These are phyloP conservation scores for Huiozyma naganishii DNA, from an alignment of 805 yeast species.

Conservation along the genomic window DNA sequence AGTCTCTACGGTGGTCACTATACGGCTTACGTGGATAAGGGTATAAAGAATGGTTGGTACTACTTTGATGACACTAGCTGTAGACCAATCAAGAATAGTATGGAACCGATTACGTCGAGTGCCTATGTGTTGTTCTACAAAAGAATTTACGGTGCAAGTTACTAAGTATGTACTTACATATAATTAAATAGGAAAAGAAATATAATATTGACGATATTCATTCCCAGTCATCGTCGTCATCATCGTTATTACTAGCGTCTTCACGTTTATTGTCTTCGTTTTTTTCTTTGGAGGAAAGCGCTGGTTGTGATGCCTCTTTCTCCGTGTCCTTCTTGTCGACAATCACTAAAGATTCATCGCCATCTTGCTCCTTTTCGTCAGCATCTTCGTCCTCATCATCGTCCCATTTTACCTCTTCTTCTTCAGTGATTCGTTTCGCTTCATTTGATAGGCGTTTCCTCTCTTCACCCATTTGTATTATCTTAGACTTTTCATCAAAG, in stretches of 20 bases:
- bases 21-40: constrained; percentile 68
- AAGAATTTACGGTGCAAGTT: constrained; percentile 25
- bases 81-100: constrained; percentile 37
- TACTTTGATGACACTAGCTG: constrained; percentile 72
- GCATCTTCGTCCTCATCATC: constrained; percentile 14
- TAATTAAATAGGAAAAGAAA: background rate
- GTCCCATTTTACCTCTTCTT: constrained; percentile 18
- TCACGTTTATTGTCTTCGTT: constrained; percentile 9
- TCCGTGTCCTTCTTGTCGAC: constrained; percentile 9
- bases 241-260: constrained; percentile 28
- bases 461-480: constrained; percentile 51
- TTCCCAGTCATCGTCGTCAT: constrained; percentile 57
- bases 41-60: constrained; percentile 55
- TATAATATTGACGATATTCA: constrained; percentile 10
- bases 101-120: constrained; percentile 53
- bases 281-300: background rate
- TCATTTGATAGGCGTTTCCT: constrained; percentile 50
- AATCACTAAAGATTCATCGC: constrained; percentile 10
- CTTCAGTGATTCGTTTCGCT: constrained; percentile 29
- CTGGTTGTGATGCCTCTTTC: background rate
- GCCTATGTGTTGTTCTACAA: constrained; percentile 79
- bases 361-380: background rate
- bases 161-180: background rate
- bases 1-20: constrained; percentile 81
- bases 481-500: constrained; percentile 41